Base-by-base conservation (phyloP, 768 basidiomycete species). In the Leucocoprinus sp. region DNA sequence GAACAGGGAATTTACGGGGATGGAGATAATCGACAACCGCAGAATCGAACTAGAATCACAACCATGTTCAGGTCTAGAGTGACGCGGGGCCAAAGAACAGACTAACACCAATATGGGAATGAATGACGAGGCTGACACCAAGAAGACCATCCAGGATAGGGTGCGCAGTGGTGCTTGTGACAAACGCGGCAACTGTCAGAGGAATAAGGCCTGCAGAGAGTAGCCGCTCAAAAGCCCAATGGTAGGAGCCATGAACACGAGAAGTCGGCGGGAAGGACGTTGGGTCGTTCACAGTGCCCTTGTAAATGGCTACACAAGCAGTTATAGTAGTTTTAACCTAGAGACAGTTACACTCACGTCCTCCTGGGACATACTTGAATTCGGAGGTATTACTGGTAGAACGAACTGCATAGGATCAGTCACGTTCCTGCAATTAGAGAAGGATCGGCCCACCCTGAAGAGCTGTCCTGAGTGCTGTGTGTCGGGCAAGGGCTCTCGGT, bases 251-350 rank as follows among this genome's bases (percentile, higher is more conserved):
- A 56, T 93, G 87, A 1, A 77, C 64, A 59, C 76, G 83, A 49
- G 78, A 84, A 4, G 92, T 78, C 4, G 81, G 62, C 17, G 95
- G 93, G 70, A 95, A 97, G 7, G 80, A 69, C 2, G 88, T 92
- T 1, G 93, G 87, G 61, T 99, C 96, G 66, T 99, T 98, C 50
- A 92, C 93, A 23, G 90, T 87, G 41, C 95, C 96, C 61, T 79
- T 78, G 67, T 84, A 78, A 58, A 96, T 76, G 49, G 93, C 92
- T 90, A 51, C 31, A 17, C 24, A 1, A 19, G 29, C 27, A n/a
- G n/a, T 2, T 24, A 42, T 11, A 12, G 14, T 14, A n/a, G 9
- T 21, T 18, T 14, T 5, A 27, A 12, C 22, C 12, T 18, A 45
- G n/a, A 9, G 4, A 29, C 18, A 37, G 24, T 42, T 33, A 18